Evolutionary conservation across 306 rosid genomes (phyloP).

Genomic region (Cucurbita pepo): DNA sequence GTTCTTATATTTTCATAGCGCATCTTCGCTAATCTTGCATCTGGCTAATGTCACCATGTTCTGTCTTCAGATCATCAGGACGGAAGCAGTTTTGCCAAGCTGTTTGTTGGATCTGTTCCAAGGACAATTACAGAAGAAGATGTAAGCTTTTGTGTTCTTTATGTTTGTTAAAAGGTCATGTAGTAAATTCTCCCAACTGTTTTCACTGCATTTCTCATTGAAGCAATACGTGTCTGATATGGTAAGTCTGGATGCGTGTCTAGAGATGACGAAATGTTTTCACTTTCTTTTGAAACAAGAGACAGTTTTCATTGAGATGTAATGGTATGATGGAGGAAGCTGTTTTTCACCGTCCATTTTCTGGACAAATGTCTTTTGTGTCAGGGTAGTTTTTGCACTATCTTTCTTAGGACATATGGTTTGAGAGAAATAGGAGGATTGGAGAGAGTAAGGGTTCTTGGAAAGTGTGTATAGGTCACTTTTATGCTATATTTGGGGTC

Average conservation of each 20-base stretch:
- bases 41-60: neutral
- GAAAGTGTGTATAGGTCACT: neutral
- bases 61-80: slow-evolving; percentile 40
- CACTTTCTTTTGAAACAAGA: neutral
- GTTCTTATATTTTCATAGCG: neutral
- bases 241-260: neutral
- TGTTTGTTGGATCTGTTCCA: slow-evolving; percentile 88
- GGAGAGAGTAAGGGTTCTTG: neutral
- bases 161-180: neutral
- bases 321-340: too few relatives aligned
- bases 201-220: neutral
- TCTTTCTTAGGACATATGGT: neutral
- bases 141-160: slow-evolving; percentile 22
- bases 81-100: slow-evolving; percentile 65
- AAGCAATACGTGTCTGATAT: neutral
- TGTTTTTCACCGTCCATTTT: neutral
- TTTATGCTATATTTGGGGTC: neutral
- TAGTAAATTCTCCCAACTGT: neutral
- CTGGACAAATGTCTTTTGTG: neutral
- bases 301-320: too few relatives aligned
- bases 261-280: neutral
- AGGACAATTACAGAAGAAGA: slow-evolving; percentile 79
- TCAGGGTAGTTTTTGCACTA: neutral
- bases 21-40: neutral
- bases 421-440: neutral